Evolutionary conservation across 768 basidiomycete species (phyloP).

Genomic region (Boletales sp.): DNA sequence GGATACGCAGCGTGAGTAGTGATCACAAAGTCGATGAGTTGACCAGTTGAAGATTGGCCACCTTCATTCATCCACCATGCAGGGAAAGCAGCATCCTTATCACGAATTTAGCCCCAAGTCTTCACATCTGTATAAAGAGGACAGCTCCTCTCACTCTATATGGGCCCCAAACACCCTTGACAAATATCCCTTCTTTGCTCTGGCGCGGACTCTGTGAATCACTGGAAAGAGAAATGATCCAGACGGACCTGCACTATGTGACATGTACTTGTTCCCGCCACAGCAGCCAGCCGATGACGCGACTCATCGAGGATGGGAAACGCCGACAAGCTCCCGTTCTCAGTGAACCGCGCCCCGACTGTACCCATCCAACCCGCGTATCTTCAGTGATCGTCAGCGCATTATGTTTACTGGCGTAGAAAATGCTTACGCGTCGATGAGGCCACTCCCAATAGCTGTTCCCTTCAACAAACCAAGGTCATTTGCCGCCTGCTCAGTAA

Average conservation of each 20-base stretch:
- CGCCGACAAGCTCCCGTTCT: slow-evolving; percentile 48
- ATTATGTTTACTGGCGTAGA: background rate
- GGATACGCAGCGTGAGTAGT: slow-evolving; percentile 86
- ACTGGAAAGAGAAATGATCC: background rate
- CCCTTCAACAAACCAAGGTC: slow-evolving; percentile 85
- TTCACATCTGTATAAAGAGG: background rate
- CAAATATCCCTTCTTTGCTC: slow-evolving; percentile 82
- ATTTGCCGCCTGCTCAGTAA: slow-evolving; percentile 72
- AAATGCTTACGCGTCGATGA: slow-evolving; percentile 84
- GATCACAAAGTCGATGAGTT: slow-evolving; percentile 91
- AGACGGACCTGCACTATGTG: slow-evolving; percentile 78
- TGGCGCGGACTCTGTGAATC: slow-evolving; percentile 25
- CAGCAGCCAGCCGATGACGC: slow-evolving; percentile 78
- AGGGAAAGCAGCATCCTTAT: slow-evolving; percentile 80
- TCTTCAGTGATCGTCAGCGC: slow-evolving; percentile 30
- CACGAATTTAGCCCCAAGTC: slow-evolving; percentile 2
- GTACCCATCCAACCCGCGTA: slow-evolving; percentile 99
- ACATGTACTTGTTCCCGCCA: slow-evolving; percentile 96
- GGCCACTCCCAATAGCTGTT: slow-evolving; percentile 88
- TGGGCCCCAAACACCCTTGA: slow-evolving; percentile 90
- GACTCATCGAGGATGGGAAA: slow-evolving; percentile 73
- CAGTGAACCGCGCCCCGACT: slow-evolving; percentile 71
- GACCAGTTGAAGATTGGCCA: slow-evolving; percentile 96
- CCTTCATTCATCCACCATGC: slow-evolving; percentile 99
- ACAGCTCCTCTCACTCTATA: slow-evolving; percentile 51